Evolutionary conservation across 2,329 filamentous ascomycete genomes (phyloP), one percentile per base, ranked within the genome.

Genomic region (Fusarium dlaminii): DNA sequence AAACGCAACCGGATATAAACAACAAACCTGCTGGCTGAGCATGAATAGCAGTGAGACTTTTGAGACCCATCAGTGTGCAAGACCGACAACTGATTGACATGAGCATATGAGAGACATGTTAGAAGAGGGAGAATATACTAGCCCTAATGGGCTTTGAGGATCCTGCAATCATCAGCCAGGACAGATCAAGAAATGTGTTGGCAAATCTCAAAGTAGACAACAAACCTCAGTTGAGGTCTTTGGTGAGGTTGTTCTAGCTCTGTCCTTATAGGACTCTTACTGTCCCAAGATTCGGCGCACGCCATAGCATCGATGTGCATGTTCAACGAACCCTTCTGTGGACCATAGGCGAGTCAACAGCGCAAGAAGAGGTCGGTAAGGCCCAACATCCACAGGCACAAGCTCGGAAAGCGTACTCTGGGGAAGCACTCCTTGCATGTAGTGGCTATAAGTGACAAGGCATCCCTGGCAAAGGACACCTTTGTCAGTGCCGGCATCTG

Each of bases 401-500:
- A 75, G 73, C 37, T 75, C 66, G 17, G 66, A 70, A 20, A 75
- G 37, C 13, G 66, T 64, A n/a, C 46, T 66, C n/a, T 66, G 65
- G 11, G 72, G 72, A 24, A 75, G 72, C 27, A 43, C 39, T 18
- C 65, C 61, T 63, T 73, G 73, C 68, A 74, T 66, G 24, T 74
- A 72, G 60, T 74, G 70, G 24, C 68, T 65, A 40, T 74, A 69
- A 14, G 73, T 72, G 58, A 77, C 54, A 15, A 70, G 55, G 61
- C 74, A 80, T 10, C 79, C 78, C 30, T 68, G 70, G 46, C 79
- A 80, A 34, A 78, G 18, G 24, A 66, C 45, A 32, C 78, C 78
- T 15, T 56, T 61, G 52, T 79, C 75, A 32, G 49, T 32, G 20
- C 66, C 67, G 18, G 56, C 37, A 10, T 66, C 68, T n/a, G 68